These are phyloP conservation scores for Venustampulla echinocandica DNA, from an alignment of 495 filamentous ascomycete genomes.

Conservation along the genomic window DNA sequence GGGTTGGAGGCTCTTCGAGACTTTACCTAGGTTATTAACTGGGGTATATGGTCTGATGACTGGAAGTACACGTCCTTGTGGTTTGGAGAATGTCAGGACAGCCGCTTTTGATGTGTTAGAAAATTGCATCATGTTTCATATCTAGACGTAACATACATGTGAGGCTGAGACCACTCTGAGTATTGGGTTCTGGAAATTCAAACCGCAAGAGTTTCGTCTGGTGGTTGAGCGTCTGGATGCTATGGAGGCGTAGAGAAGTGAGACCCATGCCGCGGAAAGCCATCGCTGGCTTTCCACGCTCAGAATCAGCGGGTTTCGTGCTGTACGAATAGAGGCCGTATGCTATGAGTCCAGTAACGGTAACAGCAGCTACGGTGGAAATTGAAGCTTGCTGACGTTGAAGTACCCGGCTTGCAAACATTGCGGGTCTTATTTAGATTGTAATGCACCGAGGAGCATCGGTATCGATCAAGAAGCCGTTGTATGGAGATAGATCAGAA, in stretches of 20 bases:
- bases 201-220: constrained; percentile 59
- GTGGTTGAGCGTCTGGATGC: constrained; percentile 50
- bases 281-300: no score
- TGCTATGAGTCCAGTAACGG: no score
- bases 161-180: constrained; percentile 41
- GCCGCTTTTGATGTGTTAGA: constrained; percentile 30
- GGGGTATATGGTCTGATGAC: constrained; percentile 53
- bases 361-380: no score
- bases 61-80: constrained; percentile 44
- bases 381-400: no score
- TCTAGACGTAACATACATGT: constrained; percentile 36
- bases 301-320: no score
- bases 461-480: no score
- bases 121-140: not conserved
- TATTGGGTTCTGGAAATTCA: constrained; percentile 43
- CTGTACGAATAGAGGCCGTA: no score
- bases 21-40: constrained; percentile 41
- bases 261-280: not conserved
- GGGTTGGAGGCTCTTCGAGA: not conserved
- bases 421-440: no score
- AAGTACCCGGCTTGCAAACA: no score
- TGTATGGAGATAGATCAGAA: no score
- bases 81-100: constrained; percentile 45
- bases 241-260: constrained; percentile 34
- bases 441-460: no score